Percentiles rank a stretch among this genome's conserved stretches.
Evolutionary conservation across 148 eudicot genomes (phyloP).

Genomic region (Arbutus unedo): DNA sequence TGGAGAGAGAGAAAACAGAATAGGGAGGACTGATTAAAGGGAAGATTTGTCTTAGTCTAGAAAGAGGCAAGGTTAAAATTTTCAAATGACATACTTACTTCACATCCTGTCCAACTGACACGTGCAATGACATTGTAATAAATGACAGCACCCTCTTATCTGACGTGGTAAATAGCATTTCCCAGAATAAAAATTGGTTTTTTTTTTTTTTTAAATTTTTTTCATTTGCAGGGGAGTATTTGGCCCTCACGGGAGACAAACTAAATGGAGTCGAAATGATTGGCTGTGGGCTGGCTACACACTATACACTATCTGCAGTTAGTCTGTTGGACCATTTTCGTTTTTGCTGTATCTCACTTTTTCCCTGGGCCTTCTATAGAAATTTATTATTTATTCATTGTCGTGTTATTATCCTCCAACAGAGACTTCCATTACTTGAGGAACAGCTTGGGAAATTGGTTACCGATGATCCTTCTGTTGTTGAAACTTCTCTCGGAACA

Average conservation of each 20-base stretch:
- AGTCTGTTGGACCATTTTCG: constrained; percentile 22
- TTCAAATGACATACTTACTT: too few relatives aligned
- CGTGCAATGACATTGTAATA: background rate
- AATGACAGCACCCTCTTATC: background rate
- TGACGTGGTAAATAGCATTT: background rate
- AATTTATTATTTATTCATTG: background rate
- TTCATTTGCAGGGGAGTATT: constrained; percentile 66
- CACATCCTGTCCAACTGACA: too few relatives aligned
- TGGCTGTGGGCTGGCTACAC: constrained; percentile 93
- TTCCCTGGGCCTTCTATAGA: background rate
- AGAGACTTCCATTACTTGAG: constrained; percentile 82
- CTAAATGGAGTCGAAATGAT: constrained; percentile 85
- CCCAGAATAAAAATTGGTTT: background rate
- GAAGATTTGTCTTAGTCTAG: too few relatives aligned
- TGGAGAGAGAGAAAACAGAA: too few relatives aligned
- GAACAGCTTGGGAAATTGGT: constrained; percentile 60
- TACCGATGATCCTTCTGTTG: constrained; percentile 79
- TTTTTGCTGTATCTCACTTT: background rate
- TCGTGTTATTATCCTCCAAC: constrained; percentile 8
- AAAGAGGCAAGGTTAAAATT: too few relatives aligned
- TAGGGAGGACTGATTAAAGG: too few relatives aligned
- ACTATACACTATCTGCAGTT: constrained; percentile 61
- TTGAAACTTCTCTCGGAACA: constrained; percentile 61
- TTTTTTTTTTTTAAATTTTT: background rate
- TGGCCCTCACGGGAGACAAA: constrained; percentile 75